Evolutionary conservation across 345 rosid species (phyloP).

Genomic region (Populus deltoides): DNA sequence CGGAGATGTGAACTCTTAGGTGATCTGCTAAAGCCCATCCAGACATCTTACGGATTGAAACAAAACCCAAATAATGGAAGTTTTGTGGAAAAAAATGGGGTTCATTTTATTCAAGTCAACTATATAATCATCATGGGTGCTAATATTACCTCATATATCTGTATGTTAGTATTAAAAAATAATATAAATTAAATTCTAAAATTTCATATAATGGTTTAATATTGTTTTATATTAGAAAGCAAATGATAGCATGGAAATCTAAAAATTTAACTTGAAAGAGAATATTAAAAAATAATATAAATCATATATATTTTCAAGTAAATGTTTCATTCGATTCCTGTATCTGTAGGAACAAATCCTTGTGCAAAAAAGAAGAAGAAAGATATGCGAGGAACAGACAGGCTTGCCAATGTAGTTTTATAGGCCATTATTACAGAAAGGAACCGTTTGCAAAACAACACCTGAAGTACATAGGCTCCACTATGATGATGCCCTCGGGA

Average conservation of each 20-base stretch:
- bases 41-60: background rate
- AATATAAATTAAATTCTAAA: too few relatives aligned
- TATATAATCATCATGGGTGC: background rate
- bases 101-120: conserved; percentile 9
- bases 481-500: conserved; percentile 12
- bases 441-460: conserved; percentile 12
- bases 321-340: background rate
- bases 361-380: background rate
- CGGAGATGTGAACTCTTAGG: background rate
- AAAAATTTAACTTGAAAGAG: too few relatives aligned
- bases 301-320: background rate
- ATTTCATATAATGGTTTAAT: too few relatives aligned
- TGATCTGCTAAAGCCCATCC: background rate
- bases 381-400: background rate
- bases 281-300: too few relatives aligned
- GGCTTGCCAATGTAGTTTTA: background rate
- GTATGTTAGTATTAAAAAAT: too few relatives aligned
- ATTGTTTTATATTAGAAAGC: too few relatives aligned
- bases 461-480: conserved; percentile 20
- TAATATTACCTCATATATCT: background rate
- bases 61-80: background rate
- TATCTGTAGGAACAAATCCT: conserved; percentile 5
- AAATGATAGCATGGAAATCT: too few relatives aligned
- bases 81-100: conserved; percentile 5
- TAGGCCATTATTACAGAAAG: background rate